Base-by-base conservation (phyloP, 805 yeast species). In the Saccharomycopsis malanga region DNA sequence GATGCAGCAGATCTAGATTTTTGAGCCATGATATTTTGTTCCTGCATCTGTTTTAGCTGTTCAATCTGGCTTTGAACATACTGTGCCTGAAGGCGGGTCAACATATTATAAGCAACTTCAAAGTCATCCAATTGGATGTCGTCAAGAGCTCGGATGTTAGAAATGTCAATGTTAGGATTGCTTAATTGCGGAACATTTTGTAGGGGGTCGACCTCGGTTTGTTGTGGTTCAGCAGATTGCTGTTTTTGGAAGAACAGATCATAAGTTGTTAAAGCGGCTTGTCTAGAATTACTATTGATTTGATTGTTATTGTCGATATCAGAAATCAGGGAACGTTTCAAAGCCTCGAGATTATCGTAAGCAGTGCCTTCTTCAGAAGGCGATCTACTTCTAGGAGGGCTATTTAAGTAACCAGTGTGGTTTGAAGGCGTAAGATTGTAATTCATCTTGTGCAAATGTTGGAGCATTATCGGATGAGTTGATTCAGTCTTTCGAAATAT, bases 71-170 rank as follows among this genome's bases (percentile, higher is more conserved):
- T 15, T 29, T 52, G 43, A 15, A 49, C 48, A 18, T 48, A 36
- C 17, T 39, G 42, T 9, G 36, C 42, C 21, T 49, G 53, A 10
- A 43, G 24, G 23, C 46, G 23, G 37, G 48, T 43, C 3, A 49
- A 30, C 21, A 37, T 30, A 20, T 44, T 40, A 24, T 42, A 46
- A 24, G 55, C 53, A 24, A 39, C 34, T 7, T 52, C 51, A 32
- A 52, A 52, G 40, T 52, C 55, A 37, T 49, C 36, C 10, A 49
- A 38, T 15, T 45, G 34, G 2, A 46, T 36, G 18, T 36, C 42
- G 27, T 52, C 55, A n/a, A 52, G 36, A 7, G 53, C 27, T 15
- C 42, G 44, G n/a, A 48, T 42, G 18, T 22, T 17, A 12, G 45
- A 7, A 5, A 46, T 9, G 35, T 46, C 49, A 17, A 18, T 30